Percentiles rank a stretch among this genome's conserved stretches.
These are phyloP conservation scores for Talaromyces thailandensis DNA, from an alignment of 495 filamentous ascomycete species.

Conservation along the genomic window DNA sequence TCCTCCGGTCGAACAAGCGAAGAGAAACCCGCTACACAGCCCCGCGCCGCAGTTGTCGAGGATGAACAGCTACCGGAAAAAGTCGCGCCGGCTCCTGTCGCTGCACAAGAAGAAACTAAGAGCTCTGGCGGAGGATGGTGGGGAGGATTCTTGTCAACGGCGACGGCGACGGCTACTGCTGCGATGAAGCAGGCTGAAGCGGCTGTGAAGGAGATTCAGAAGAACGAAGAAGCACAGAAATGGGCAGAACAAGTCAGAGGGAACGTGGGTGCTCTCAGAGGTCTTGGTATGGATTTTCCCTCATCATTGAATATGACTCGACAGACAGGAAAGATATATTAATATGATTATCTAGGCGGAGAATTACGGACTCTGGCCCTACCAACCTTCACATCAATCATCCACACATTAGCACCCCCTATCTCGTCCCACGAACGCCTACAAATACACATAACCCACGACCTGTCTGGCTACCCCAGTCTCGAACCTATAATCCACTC, in stretches of 20 bases:
- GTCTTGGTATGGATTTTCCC: conserved; percentile 59
- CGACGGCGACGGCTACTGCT: conserved; percentile 51
- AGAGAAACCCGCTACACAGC: conserved; percentile 37
- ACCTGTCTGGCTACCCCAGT: conserved; percentile 86
- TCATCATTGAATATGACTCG: conserved; percentile 1
- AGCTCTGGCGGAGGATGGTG: conserved; percentile 74
- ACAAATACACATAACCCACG: conserved; percentile 95
- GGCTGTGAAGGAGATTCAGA: conserved; percentile 87
- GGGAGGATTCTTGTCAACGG: conserved; percentile 71
- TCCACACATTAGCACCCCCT: conserved; percentile 90
- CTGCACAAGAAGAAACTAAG: conserved; percentile 22
- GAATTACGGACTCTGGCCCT: conserved; percentile 83
- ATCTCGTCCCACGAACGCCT: conserved; percentile 97
- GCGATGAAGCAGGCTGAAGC: conserved; percentile 93
- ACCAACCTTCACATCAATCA: conserved; percentile 88
- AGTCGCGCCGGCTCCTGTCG: conserved; percentile 13
- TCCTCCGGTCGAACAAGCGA: conserved; percentile 49
- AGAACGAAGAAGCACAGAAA: conserved; percentile 90
- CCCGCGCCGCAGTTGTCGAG: conserved; percentile 41
- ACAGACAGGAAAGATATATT: conserved; percentile 12
- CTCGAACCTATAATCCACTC: conserved; percentile 88
- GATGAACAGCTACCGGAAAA: conserved; percentile 26
- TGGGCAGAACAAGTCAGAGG: conserved; percentile 94
- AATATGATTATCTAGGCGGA: conserved; percentile 50
- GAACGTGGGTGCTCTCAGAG: conserved; percentile 74